A percentile compares a stretch with the other conserved stretches of the same genome.
Evolutionary conservation across 1,284 basidiomycete species (phyloP).

Genomic region (Ganoderma meredithae): DNA sequence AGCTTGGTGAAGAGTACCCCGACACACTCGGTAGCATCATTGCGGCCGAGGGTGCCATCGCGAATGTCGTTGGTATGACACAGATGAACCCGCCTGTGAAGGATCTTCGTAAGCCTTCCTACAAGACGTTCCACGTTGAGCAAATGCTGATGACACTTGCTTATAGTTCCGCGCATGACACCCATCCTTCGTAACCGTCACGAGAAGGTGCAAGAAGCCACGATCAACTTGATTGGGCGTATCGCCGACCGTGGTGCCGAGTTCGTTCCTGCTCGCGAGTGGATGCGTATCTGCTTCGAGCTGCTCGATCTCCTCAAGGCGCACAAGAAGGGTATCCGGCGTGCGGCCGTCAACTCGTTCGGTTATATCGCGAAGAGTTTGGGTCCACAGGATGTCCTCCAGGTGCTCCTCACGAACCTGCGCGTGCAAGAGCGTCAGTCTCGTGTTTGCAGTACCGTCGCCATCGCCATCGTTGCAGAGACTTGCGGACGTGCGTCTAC

Average conservation of each 20-base stretch:
- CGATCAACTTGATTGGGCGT: slow-evolving; percentile 99
- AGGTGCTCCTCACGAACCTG: slow-evolving; percentile 95
- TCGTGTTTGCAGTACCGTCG: slow-evolving; percentile 98
- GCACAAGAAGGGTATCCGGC: slow-evolving; percentile 98
- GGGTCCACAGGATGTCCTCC: slow-evolving; percentile 98
- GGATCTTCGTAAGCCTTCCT: slow-evolving; percentile 82
- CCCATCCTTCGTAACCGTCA: slow-evolving; percentile 98
- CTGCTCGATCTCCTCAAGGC: slow-evolving; percentile 97
- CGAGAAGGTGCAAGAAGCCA: slow-evolving; percentile 99
- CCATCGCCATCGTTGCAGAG: slow-evolving; percentile 97
- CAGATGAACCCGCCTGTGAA: slow-evolving; percentile 99
- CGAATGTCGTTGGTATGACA: slow-evolving; percentile 99
- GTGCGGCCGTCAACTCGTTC: slow-evolving; percentile 99
- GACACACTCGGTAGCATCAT: slow-evolving; percentile 99
- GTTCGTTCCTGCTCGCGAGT: slow-evolving; percentile 97
- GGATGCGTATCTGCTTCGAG: slow-evolving; percentile 99
- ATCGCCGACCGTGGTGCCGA: slow-evolving; percentile 99
- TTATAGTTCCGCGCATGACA: slow-evolving; percentile 95
- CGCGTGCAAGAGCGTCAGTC: slow-evolving; percentile 99
- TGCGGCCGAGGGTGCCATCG: slow-evolving; percentile 97
- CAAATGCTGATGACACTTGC: slow-evolving; percentile 14
- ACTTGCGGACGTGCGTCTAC: slow-evolving; percentile 88
- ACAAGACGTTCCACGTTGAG: slow-evolving; percentile 15
- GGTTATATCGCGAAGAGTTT: slow-evolving; percentile 99
- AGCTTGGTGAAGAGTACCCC: slow-evolving; percentile 99